phyloP scores from a whole-genome alignment of 768 basidiomycete genomes.

The Fistulinella prunicolor region DNA sequence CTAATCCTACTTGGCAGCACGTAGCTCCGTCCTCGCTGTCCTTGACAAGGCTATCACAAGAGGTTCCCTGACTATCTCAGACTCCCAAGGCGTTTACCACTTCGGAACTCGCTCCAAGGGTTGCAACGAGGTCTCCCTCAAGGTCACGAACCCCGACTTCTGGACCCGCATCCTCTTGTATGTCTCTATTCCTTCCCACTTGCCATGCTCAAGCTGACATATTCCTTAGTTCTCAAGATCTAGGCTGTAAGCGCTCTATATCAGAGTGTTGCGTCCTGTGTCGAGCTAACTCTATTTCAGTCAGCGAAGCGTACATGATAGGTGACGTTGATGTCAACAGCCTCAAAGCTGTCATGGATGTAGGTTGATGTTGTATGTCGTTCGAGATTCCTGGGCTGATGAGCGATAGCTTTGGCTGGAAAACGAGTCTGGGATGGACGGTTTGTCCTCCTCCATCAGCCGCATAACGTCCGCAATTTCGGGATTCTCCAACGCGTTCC shows the following conservation, averaged over 20 bases:
- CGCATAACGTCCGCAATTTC: constrained; percentile 57
- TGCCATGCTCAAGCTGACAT: constrained; percentile 15
- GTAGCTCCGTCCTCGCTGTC: constrained; percentile 56
- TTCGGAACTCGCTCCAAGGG: constrained; percentile 58
- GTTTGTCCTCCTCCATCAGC: constrained; percentile 50
- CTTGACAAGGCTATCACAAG: constrained; percentile 55
- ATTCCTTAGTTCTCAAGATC: constrained; percentile 39
- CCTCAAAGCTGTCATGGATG: constrained; percentile 61
- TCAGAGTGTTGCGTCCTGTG: neutral
- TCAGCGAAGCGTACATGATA: constrained; percentile 75
- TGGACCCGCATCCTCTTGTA: constrained; percentile 67
- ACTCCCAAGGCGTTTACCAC: constrained; percentile 56
- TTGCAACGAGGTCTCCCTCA: constrained; percentile 58
- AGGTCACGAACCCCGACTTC: constrained; percentile 57
- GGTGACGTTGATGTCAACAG: constrained; percentile 62
- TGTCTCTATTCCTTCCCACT: constrained; percentile 22
- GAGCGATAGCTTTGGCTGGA: constrained; percentile 59
- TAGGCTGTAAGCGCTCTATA: constrained; percentile 53
- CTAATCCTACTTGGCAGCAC: constrained; percentile 40
- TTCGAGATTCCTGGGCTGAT: constrained; percentile 5
- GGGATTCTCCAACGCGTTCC: constrained; percentile 64
- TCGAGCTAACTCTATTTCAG: constrained; percentile 32
- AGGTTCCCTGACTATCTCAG: constrained; percentile 60
- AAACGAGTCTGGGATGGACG: constrained; percentile 42
- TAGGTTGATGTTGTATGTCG: constrained; percentile 33